Base-by-base conservation (phyloP, 2,329 filamentous ascomycete genomes). In the Stagonosporopsis tanaceti region DNA sequence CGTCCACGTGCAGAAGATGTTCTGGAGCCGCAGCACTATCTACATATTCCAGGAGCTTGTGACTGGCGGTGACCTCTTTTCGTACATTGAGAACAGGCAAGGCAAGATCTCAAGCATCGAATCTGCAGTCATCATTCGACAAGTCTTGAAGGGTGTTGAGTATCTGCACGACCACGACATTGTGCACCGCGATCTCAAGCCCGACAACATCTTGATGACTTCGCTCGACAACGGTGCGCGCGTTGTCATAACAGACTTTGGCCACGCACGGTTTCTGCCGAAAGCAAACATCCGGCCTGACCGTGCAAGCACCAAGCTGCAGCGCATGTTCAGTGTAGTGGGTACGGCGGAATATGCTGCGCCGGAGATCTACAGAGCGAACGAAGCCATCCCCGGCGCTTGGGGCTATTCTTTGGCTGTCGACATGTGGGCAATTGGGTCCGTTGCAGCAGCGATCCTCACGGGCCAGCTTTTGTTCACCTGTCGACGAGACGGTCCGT, bases 351-450 rank as follows among this genome's bases (percentile, higher is more conserved):
- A 85, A 58, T 88, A 85, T 56, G 78, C 77, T 56, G 86, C 86
- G 44, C 86, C 86, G 55, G 80, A 77, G 63, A 76, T 78, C n/a
- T 62, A 76, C 53, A 61, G 58, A 37, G 60, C 54, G 39, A 80
- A 72, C 58, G 60, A 53, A 14, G 58, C 57, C 28, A 71, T 67
- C 25, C 64, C 66, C 8, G 32, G 37, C 1, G 59, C 67, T 1
- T 42, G 67, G 34, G 83, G 84, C 2, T 88, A 88, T 67, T 85
- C 83, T 27, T 82, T 82, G 65, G 80, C 83, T 9, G 78, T 87
- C 8, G 86, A 89, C 62, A 80, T 89, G 70, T 88, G 85, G 85
- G 85, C 85, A 0, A 65, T 88, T n/a, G 86, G 86, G 6, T 81
- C 79, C 44, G 77, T 88, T 2, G 77, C 84, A 2, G 79, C 78